Base-by-base conservation (phyloP, 2,329 filamentous ascomycete species). In the Sporothrix inflata region DNA sequence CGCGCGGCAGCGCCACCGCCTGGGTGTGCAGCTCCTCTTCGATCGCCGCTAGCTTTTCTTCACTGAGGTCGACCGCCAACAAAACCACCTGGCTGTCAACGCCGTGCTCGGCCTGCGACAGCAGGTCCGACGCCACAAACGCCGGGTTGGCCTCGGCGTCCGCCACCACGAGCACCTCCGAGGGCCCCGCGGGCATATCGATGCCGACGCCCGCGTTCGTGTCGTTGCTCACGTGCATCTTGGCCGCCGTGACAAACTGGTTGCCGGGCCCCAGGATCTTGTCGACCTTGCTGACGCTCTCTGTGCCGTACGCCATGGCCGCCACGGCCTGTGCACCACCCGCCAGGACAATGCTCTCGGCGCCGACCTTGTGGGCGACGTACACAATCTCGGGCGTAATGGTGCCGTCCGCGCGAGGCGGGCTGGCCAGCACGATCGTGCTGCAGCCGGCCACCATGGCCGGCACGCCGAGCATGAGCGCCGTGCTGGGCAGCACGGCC, bases 211-310 rank as follows among this genome's bases (percentile, higher is more conserved):
- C 92, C 14, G 96, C 96, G 73, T 94, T 97, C 60, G 96, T 98
- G 80, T 99, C 96, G 81, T 99, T 99, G 82, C 92, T 93, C 57
- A 99, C 96, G 77, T 94, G 88, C 96, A 99, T 99, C 88, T 99
- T 99, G 69, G 93, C 96, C 0, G 96, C 96, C 0, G 96, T 99
- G 53, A 99, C 96, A 79, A 98, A 99, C 82, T 98, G 96, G 83
- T 99, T 99, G 47, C 96, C 96, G 2, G 96, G 96, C 0, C 96
- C 96, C 14, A 98, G 89, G 77, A 99, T 98, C 88, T 99, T 99
- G 86, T 99, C 96, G 8, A 99, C 96, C 85, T 99, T 99, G 81
- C 86, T 93, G 68, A 99, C 90, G 77, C 91, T 95, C 82, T 98
- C 92, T 0, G 96, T 99, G 65, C 96, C 96, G 83, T 99, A 99